A percentile compares a stretch with the other conserved stretches of the same genome.
Evolutionary conservation across 768 basidiomycete species (phyloP).

Genomic region (Calocera viscosa): DNA sequence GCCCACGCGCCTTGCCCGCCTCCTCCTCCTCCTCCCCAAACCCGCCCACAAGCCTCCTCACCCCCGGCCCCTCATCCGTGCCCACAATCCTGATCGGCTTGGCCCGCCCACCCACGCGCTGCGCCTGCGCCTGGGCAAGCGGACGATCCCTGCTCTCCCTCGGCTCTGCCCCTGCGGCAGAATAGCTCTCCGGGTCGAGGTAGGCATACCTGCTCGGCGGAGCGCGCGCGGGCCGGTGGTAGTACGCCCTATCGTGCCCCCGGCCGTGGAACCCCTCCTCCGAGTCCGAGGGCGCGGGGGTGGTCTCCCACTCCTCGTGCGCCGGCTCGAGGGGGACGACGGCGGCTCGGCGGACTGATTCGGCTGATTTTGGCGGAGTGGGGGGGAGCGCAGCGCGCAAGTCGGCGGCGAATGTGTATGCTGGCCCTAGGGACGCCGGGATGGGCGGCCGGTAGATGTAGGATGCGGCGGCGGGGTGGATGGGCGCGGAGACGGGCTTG

Average conservation of each 20-base stretch:
- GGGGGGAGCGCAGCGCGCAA: not conserved
- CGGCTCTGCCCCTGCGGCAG: not conserved
- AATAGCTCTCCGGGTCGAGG: not conserved
- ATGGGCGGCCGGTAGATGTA: not conserved
- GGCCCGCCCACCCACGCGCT: not conserved
- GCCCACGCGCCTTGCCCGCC: not conserved
- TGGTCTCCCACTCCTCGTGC: too few relatives aligned
- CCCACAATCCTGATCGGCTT: not conserved
- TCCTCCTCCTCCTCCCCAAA: not conserved
- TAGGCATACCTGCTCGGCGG: not conserved
- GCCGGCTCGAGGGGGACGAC: not conserved
- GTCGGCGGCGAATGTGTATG: not conserved
- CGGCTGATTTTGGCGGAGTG: not conserved
- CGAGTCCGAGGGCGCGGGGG: not conserved
- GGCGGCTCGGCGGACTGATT: not conserved
- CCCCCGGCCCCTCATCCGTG: not conserved
- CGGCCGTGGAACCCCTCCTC: not conserved
- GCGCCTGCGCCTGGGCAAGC: not conserved
- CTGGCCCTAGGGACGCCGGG: not conserved
- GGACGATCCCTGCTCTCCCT: not conserved
- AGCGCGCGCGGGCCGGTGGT: not conserved
- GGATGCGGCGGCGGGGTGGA: not conserved
- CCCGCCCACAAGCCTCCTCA: not conserved
- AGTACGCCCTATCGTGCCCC: not conserved
- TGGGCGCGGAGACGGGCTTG: not conserved